Conservation (phyloP, 176 grass and related monocot genomes). For the Pontederia paniculata region DNA sequence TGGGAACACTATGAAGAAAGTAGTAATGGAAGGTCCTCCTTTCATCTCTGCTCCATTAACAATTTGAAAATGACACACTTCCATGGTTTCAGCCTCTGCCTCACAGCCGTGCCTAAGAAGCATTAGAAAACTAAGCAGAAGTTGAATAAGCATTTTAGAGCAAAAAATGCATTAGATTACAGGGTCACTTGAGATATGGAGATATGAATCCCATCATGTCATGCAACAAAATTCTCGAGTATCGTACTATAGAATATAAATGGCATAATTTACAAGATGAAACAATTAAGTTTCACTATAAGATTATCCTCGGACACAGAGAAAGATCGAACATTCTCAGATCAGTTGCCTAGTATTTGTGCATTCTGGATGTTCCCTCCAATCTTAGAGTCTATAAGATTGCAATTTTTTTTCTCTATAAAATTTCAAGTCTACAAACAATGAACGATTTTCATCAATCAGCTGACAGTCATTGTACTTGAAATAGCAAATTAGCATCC, state of each 20-base stretch:
- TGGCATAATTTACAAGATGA: background rate
- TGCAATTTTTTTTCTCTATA: background rate
- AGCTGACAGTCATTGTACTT: background rate
- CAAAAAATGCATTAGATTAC: background rate
- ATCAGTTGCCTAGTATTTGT: background rate
- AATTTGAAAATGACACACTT: no score
- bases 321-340: background rate
- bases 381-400: background rate
- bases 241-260: background rate
- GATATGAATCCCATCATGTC: background rate
- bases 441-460: background rate
- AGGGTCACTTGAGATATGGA: background rate
- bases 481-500: background rate
- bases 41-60: no score
- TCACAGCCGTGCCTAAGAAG: no score
- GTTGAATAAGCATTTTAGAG: background rate
- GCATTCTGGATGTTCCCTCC: background rate
- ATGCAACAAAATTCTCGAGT: background rate
- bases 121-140: no score
- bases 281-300: background rate
- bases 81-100: no score
- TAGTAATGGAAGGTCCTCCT: no score
- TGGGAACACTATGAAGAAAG: no score
- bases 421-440: background rate
- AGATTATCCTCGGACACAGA: background rate